These are phyloP conservation scores for Rosa multiflora DNA, from an alignment of 306 rosid species.

Conservation along the genomic window DNA sequence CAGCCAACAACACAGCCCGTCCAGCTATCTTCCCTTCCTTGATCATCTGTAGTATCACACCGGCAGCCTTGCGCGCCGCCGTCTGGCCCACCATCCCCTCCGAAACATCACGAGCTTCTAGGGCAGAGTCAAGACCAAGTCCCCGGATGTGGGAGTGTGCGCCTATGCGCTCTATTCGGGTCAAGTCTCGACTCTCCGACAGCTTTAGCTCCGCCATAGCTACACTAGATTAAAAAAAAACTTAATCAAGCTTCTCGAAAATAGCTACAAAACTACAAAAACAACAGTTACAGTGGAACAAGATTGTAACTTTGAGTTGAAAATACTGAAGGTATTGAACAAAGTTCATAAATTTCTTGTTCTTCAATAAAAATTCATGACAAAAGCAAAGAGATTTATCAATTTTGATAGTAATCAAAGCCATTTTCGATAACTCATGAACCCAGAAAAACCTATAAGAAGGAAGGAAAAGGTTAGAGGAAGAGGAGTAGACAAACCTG, in stretches of 20 bases:
- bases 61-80: conserved; percentile 89
- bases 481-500: neutral
- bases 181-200: conserved; percentile 84
- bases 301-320: neutral
- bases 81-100: conserved; percentile 99
- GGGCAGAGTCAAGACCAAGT: conserved; percentile 85
- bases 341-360: too few relatives aligned
- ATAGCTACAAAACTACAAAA: too few relatives aligned
- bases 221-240: neutral
- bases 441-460: neutral
- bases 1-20: conserved; percentile 83
- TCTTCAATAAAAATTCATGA: too few relatives aligned
- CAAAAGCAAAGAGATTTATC: too few relatives aligned
- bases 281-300: neutral
- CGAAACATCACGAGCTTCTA: conserved; percentile 78
- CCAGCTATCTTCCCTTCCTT: conserved; percentile 92
- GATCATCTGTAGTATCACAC: conserved; percentile 90
- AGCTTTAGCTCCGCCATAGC: conserved; percentile 62
- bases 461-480: neutral
- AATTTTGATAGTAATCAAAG: neutral
- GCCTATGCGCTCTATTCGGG: conserved; percentile 97
- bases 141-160: conserved; percentile 99
- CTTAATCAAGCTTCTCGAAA: too few relatives aligned
- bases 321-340: too few relatives aligned
- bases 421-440: too few relatives aligned